phyloP scores from a whole-genome alignment of 495 filamentous ascomycete genomes.

The Penicillium desertorum region DNA sequence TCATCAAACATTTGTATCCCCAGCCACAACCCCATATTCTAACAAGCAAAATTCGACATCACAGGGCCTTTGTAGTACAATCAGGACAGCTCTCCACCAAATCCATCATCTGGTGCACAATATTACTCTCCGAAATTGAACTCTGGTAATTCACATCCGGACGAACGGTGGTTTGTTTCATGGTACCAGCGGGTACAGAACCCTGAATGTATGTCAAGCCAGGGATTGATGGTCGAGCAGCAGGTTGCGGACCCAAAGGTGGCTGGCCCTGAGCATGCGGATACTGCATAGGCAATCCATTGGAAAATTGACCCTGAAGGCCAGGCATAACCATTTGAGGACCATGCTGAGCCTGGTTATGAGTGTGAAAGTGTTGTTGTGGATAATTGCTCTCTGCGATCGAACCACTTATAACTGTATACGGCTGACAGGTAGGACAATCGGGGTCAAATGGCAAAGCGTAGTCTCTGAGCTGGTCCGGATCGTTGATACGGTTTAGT shows the following conservation, averaged over 20 bases:
- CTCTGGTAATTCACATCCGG: background rate
- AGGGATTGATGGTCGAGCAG: no score
- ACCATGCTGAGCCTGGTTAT: no score
- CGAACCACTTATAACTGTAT: no score
- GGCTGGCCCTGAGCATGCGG: no score
- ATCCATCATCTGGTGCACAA: constrained; percentile 39
- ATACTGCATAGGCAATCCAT: no score
- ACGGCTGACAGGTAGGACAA: constrained; percentile 17
- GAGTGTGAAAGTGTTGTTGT: no score
- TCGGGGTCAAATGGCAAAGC: constrained; percentile 14
- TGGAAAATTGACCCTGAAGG: no score
- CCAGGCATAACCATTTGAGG: no score
- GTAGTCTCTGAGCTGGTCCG: background rate
- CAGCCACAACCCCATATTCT: background rate
- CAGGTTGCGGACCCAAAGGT: no score
- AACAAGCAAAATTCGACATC: background rate
- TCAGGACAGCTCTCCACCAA: constrained; percentile 8
- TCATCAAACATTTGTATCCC: background rate
- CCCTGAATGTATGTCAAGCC: no score
- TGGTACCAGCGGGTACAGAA: background rate
- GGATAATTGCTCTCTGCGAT: no score
- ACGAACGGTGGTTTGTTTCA: background rate
- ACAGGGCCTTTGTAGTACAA: constrained; percentile 2
- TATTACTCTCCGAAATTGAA: constrained; percentile 52
- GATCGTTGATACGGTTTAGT: constrained; percentile 21